Base-by-base conservation (phyloP, 441 rosid genomes). In the Gossypium trilobum region DNA sequence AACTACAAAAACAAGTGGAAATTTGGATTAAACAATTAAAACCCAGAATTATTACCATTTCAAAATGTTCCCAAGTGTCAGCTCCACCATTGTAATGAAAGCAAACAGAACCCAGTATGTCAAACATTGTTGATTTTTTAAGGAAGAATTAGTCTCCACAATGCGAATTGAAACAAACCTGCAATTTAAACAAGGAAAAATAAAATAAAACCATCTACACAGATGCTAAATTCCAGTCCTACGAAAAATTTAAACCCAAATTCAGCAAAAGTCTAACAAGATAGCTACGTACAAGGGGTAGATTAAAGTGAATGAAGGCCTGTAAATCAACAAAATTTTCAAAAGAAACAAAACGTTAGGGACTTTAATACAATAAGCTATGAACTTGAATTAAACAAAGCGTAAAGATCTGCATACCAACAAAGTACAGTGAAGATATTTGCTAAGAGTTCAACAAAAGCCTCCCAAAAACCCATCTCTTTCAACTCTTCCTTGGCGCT, bases 21-120 rank as follows among this genome's bases (percentile, higher is more conserved):
- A 64, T 14, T 27, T 5, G 1, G 1, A 44, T 16, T n/a, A 5
- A 68, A 39, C 58, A 44, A 19, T 46, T 8, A 48, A 42, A 65
- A 31, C 66, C 54, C 39, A 57, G 16, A 65, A 13, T 13, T 46
- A 5, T 51, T 77, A 77, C 79, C 77, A 69, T 4, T 63, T 69
- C 39, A 73, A 59, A 62, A 73, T n/a, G 46, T 70, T 20, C 16
- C 66, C 60, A 50, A 82, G 69, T 17, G 73, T 69, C 65, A 70
- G 33, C 74, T 79, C 82, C 72, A 82, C 20, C 16, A 73, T 20
- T 50, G 72, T 56, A 17, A 71, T 56, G 68, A 73, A 39, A 25
- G 79, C 74, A 79, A 77, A 79, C 57, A 82, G 44, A 61, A 79
- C 79, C 85, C 85, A 82, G 50, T 73, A 82, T 36, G 77, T 22